A percentile compares a stretch with the other conserved stretches of the same genome.
phyloP scores from a whole-genome alignment of 192 early-diverging fungal genomes.

The Entophlyctis luteolus region DNA sequence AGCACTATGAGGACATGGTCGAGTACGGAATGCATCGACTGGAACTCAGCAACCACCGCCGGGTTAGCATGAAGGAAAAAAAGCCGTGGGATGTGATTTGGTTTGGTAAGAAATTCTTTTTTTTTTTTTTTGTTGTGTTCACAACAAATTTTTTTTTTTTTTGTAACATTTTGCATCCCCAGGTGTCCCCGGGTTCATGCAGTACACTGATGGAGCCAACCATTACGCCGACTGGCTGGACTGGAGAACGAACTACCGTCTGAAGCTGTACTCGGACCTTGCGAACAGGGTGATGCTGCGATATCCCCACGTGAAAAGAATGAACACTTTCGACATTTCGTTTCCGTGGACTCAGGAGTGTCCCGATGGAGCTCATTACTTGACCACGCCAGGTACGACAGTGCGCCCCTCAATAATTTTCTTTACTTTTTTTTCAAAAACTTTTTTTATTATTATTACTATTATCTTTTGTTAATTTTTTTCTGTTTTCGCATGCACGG shows the following conservation, averaged over 20 bases:
- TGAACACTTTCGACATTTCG: conserved; percentile 10
- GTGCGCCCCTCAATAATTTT: too few species aligned
- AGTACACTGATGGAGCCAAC: too few species aligned
- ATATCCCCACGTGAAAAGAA: not conserved
- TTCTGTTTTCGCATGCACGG: not conserved
- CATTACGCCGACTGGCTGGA: not conserved
- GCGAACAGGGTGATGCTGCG: not conserved
- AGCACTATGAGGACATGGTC: not conserved
- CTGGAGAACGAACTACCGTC: conserved; percentile 10
- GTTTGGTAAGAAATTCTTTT: not conserved
- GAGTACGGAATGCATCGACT: too few species aligned
- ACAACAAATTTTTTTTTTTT: too few species aligned
- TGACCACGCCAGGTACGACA: not conserved
- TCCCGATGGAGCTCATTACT: not conserved
- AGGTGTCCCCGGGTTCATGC: too few species aligned
- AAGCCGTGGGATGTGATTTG: not conserved
- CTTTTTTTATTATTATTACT: too few species aligned
- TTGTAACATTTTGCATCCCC: too few species aligned
- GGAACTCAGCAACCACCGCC: not conserved
- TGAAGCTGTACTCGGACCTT: not conserved
- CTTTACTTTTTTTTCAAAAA: not conserved
- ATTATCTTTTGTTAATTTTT: too few species aligned
- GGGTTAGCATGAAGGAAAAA: not conserved
- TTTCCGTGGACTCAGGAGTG: not conserved
- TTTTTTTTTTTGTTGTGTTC: not conserved